These are phyloP conservation scores for Candida vaughaniae DNA, from an alignment of 805 yeast genomes.

Conservation along the genomic window DNA sequence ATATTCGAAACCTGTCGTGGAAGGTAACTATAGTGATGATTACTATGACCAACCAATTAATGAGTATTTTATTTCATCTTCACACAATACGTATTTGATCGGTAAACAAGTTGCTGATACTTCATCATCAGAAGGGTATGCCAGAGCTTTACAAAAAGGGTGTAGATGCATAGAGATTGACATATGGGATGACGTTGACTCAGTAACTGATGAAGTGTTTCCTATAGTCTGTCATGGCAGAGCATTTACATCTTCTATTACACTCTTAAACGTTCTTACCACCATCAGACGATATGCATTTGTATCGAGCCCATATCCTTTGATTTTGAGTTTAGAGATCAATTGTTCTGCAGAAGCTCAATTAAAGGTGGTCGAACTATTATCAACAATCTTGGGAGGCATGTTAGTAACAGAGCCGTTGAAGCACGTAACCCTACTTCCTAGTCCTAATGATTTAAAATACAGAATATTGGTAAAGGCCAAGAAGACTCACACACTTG, in stretches of 20 bases:
- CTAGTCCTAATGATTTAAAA: conserved; percentile 72
- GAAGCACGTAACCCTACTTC: conserved; percentile 40
- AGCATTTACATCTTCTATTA: conserved; percentile 74
- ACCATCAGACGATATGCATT: conserved; percentile 85
- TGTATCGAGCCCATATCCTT: conserved; percentile 80
- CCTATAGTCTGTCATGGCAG: conserved; percentile 92
- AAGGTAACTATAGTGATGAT: conserved; percentile 9
- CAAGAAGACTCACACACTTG: conserved; percentile 48
- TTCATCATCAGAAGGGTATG: conserved; percentile 87
- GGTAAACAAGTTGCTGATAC: conserved; percentile 89
- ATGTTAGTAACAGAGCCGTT: conserved; percentile 46
- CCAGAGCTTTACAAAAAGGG: conserved; percentile 83
- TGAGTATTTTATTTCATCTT: conserved; percentile 87
- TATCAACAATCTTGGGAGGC: conserved; percentile 61
- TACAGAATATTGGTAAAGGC: conserved; percentile 76
- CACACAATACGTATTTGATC: conserved; percentile 88
- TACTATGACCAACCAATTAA: conserved; percentile 58
- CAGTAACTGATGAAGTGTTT: conserved; percentile 34
- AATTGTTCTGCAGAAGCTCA: conserved; percentile 76
- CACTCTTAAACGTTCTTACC: conserved; percentile 64
- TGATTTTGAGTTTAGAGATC: conserved; percentile 82
- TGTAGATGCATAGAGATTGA: conserved; percentile 95
- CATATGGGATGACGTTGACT: conserved; percentile 79
- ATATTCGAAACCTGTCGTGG: conserved; percentile 19
- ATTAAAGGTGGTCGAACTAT: conserved; percentile 47